Percentiles rank a stretch among this genome's conserved stretches.
Conservation (phyloP, 1,139 yeast species). For the Blastobotrys apis region DNA sequence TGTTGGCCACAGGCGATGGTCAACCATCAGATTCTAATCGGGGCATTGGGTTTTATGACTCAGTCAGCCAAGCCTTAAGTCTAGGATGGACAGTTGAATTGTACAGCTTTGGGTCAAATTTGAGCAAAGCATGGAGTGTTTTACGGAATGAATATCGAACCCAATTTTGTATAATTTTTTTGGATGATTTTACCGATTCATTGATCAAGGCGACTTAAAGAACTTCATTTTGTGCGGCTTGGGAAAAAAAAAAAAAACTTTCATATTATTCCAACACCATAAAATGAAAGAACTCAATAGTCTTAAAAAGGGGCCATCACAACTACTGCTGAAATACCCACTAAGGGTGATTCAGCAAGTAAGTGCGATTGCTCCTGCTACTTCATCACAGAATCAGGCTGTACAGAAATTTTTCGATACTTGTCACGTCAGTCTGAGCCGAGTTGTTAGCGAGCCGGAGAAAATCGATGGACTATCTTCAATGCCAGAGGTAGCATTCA, state of each 20-base stretch:
- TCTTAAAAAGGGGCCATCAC: constrained; percentile 12
- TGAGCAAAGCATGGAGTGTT: constrained; percentile 22
- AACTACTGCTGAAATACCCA: constrained; percentile 8
- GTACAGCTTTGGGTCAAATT: constrained; percentile 21
- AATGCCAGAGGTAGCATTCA: constrained; percentile 62
- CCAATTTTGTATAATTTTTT: constrained; percentile 18
- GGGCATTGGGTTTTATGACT: constrained; percentile 19
- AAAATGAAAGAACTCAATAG: constrained; percentile 13
- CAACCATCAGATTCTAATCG: constrained; percentile 19
- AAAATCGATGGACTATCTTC: constrained; percentile 15
- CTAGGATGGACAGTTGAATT: constrained; percentile 26
- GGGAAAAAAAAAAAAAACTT: too few species aligned
- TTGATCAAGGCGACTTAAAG: neutral
- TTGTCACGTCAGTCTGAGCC: constrained; percentile 13
- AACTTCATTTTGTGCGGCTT: neutral
- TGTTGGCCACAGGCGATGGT: constrained; percentile 28
- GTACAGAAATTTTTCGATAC: constrained; percentile 14
- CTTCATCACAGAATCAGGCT: constrained; percentile 11
- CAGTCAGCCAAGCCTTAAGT: constrained; percentile 19
- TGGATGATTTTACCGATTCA: constrained; percentile 20
- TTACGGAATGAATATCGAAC: constrained; percentile 12
- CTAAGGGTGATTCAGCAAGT: constrained; percentile 5
- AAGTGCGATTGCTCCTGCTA: constrained; percentile 3
- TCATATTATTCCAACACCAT: too few species aligned
- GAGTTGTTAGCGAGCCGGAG: constrained; percentile 14